phyloP scores from a whole-genome alignment of 2,329 filamentous ascomycete genomes.

The Colletotrichum trifolii region DNA sequence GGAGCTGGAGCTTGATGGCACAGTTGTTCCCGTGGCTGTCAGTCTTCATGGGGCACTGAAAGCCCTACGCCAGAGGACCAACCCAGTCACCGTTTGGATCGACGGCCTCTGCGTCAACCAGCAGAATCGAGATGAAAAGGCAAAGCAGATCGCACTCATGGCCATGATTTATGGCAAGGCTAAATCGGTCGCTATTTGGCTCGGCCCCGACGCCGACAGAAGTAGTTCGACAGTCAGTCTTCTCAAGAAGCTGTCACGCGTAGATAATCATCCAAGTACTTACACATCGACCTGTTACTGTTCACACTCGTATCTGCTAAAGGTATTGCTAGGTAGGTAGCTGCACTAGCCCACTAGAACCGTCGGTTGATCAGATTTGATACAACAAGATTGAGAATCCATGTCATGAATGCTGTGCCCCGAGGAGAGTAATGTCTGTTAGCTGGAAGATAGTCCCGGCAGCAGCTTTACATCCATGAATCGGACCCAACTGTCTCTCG shows the following conservation, averaged over 20 bases:
- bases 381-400: no score
- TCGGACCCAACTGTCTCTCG: no score
- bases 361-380: no score
- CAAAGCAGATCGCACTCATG: constrained; percentile 30
- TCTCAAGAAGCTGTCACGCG: constrained; percentile 20
- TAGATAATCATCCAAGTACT: no score
- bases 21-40: constrained; percentile 29
- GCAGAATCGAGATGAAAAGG: constrained; percentile 10
- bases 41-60: constrained; percentile 40
- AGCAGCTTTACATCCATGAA: no score
- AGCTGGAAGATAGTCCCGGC: no score
- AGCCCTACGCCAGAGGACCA: constrained; percentile 29
- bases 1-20: constrained; percentile 34
- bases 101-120: constrained; percentile 42
- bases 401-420: no score
- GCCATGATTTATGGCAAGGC: constrained; percentile 39
- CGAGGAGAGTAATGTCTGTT: no score
- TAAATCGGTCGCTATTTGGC: constrained; percentile 38
- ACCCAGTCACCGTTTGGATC: constrained; percentile 39
- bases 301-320: no score
- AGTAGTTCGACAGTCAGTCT: constrained; percentile 35
- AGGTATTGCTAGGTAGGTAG: no score
- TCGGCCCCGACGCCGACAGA: constrained; percentile 36
- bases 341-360: no score
- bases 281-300: no score